Evolutionary conservation across 139 green algal species (phyloP).

Genomic region (Tetradesmus obliquus): DNA sequence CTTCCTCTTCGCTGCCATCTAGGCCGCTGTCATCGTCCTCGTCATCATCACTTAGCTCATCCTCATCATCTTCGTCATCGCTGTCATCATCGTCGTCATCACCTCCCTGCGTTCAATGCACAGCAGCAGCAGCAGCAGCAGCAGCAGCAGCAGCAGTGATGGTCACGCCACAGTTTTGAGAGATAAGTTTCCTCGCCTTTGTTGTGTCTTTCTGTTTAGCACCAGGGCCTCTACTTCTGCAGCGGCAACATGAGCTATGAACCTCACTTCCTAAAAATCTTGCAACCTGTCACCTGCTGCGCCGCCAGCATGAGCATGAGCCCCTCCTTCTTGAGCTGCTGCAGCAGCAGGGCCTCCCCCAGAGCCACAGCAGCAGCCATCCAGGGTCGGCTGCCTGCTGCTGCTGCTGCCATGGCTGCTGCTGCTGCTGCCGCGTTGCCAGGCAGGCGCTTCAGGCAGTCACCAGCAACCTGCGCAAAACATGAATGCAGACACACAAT

Average conservation of each 20-base stretch:
- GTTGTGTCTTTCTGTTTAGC: neutral
- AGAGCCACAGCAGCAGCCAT: constrained; percentile 32
- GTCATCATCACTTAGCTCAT: neutral
- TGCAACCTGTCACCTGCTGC: neutral
- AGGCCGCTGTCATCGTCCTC: neutral
- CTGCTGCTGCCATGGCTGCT: neutral
- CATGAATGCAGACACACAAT: neutral
- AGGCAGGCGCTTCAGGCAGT: neutral
- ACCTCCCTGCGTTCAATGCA: neutral
- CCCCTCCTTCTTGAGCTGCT: constrained; percentile 41
- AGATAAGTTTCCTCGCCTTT: no score
- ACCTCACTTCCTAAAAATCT: no score
- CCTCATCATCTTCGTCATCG: constrained; percentile 30
- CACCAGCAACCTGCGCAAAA: neutral
- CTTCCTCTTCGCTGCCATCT: constrained; percentile 4
- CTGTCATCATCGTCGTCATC: constrained; percentile 1
- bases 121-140: neutral
- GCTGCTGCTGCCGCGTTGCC: neutral
- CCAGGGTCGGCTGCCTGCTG: constrained; percentile 12
- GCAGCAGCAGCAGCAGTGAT: neutral
- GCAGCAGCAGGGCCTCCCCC: constrained; percentile 26
- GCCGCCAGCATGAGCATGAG: constrained; percentile 33
- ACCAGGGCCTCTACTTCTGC: neutral
- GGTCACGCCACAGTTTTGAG: no score
- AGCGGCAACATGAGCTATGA: neutral